These are phyloP conservation scores for Rosa multiflora DNA, from an alignment of 306 rosid genomes.

Conservation along the genomic window DNA sequence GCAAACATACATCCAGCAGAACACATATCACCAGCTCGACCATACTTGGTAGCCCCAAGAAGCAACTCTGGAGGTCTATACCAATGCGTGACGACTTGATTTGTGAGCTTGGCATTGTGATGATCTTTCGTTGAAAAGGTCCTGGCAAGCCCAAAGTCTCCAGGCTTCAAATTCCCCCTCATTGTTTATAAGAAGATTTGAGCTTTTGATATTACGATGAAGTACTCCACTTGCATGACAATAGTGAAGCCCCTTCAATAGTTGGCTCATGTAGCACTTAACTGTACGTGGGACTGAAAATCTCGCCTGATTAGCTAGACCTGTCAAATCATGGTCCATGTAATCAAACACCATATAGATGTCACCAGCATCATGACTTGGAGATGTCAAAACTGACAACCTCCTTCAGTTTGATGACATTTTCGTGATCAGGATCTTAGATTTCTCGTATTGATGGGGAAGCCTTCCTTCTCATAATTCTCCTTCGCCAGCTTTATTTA, in stretches of 20 bases:
- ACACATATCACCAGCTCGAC: slow-evolving; percentile 54
- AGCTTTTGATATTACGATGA: slow-evolving; percentile 52
- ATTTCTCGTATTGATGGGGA: slow-evolving; percentile 51
- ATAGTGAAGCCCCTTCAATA: slow-evolving; percentile 48
- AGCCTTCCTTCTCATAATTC: no score
- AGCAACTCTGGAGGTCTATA: slow-evolving; percentile 57
- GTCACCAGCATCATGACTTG: slow-evolving; percentile 50
- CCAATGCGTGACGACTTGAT: slow-evolving; percentile 47
- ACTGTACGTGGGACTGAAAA: slow-evolving; percentile 44
- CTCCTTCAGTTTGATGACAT: slow-evolving; percentile 42
- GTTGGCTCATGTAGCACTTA: slow-evolving; percentile 53
- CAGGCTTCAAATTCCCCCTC: slow-evolving; percentile 56
- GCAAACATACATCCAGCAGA: slow-evolving; percentile 54
- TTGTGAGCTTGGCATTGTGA: slow-evolving; percentile 44
- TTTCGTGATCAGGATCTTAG: slow-evolving; percentile 40
- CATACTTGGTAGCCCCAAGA: slow-evolving; percentile 50
- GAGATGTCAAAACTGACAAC: slow-evolving; percentile 30
- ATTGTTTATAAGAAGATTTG: slow-evolving; percentile 49
- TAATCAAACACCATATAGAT: slow-evolving; percentile 53
- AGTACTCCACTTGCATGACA: slow-evolving; percentile 54
- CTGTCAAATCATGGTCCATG: slow-evolving; percentile 58
- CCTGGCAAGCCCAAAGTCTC: slow-evolving; percentile 50
- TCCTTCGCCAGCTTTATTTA: no score
- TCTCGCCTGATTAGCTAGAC: slow-evolving; percentile 47
- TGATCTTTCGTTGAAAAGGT: slow-evolving; percentile 27